Evolutionary conservation across 305 asterid species (phyloP).

Genomic region (Fraxinus baroniana): DNA sequence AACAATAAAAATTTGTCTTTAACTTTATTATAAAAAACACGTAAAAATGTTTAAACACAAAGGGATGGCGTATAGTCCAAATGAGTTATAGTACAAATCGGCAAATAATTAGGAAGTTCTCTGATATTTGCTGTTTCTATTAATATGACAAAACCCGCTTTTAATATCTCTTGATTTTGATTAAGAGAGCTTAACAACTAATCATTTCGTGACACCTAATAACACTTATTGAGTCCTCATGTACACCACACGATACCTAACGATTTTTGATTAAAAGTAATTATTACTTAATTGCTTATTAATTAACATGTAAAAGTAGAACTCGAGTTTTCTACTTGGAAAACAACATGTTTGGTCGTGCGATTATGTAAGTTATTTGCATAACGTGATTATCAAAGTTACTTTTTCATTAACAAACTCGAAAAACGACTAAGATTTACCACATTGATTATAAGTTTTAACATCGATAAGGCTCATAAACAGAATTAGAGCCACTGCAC

Average conservation of each 20-base stretch:
- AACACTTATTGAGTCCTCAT: neutral
- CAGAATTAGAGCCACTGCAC: too few species aligned
- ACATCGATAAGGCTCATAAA: neutral
- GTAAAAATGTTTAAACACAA: constrained; percentile 19
- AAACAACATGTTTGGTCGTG: neutral
- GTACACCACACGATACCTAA: neutral
- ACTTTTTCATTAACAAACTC: too few species aligned
- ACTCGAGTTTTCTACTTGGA: too few species aligned
- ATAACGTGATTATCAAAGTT: neutral
- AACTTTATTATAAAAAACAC: neutral
- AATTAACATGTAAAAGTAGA: neutral
- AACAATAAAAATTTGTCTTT: neutral
- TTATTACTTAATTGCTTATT: neutral
- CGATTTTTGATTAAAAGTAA: neutral
- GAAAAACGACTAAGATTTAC: neutral
- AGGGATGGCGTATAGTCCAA: constrained; percentile 16
- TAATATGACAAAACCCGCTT: neutral
- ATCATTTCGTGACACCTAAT: constrained; percentile 24
- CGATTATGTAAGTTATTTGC: neutral
- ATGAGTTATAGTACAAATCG: neutral
- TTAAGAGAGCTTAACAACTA: constrained; percentile 28
- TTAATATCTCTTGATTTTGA: constrained; percentile 1
- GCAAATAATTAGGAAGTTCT: neutral
- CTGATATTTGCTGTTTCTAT: neutral
- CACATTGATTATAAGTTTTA: too few species aligned